Conservation (phyloP, 148 eudicot species). For the Arctostaphylos glauca region DNA sequence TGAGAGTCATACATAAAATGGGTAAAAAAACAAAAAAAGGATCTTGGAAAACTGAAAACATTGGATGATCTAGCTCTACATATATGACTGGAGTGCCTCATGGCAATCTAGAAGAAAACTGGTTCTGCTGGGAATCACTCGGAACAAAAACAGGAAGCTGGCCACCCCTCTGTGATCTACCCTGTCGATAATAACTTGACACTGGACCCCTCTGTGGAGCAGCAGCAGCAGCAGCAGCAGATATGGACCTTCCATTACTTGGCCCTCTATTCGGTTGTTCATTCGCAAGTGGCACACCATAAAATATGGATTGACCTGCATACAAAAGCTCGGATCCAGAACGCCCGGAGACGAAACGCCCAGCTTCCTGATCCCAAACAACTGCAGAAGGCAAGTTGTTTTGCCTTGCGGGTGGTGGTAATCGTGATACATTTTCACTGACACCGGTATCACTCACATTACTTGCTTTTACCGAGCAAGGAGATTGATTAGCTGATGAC, state of each 20-base stretch:
- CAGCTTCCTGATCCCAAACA: slow-evolving; percentile 83
- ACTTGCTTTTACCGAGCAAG: slow-evolving; percentile 43
- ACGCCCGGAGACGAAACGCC: slow-evolving; percentile 61
- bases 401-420: slow-evolving; percentile 30
- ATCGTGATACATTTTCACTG: slow-evolving; percentile 10
- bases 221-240: slow-evolving; percentile 8
- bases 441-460: slow-evolving; percentile 24
- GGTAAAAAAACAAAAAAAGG: not conserved
- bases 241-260: slow-evolving; percentile 21
- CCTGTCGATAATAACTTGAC: slow-evolving; percentile 57
- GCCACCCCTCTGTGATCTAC: slow-evolving; percentile 71
- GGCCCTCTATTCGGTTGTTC: slow-evolving; percentile 42
- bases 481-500: slow-evolving; percentile 67
- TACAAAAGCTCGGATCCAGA: slow-evolving; percentile 56
- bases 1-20: not conserved
- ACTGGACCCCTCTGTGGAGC: slow-evolving; percentile 27
- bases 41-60: slow-evolving; percentile 9
- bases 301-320: slow-evolving; percentile 82
- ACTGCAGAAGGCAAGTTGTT: slow-evolving; percentile 32
- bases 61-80: not conserved
- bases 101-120: slow-evolving; percentile 41
- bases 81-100: not conserved
- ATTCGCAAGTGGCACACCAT: slow-evolving; percentile 69
- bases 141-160: slow-evolving; percentile 95
- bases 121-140: slow-evolving; percentile 61